Base-by-base conservation (phyloP, 495 filamentous ascomycete species). In the Parmelia sp. region DNA sequence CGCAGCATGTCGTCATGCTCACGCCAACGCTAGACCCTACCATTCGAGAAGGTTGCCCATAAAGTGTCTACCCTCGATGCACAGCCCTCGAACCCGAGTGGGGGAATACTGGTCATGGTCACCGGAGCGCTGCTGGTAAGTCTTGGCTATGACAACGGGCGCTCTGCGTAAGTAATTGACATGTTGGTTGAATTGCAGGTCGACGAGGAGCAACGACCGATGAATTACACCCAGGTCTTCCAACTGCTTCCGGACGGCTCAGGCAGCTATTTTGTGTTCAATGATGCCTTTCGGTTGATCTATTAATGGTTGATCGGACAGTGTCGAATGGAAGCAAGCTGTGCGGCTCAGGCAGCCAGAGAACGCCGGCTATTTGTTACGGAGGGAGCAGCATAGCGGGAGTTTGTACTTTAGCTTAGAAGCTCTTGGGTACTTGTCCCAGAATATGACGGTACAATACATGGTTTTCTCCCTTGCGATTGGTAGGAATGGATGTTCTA, bases 201-300 rank as follows among this genome's bases (percentile, higher is more conserved):
- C 68, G 92, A 96, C 63, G 91, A 90, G 60, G 83, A 90, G 73
- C 77, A 86, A 67, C 80, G 82, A 65, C 89, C 91, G 47, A 90
- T 96, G 83, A 88, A 81, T 80, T 97, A 89, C 77, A 85, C 86
- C 39, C 92, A 97, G 79, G 74, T 78, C 36, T 97, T 96, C 82
- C 88, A 92, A 69, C 84, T 97, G 55, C 73, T 82, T 65, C 87
- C 86, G 42, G 88, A 92, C 35, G 77, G 75, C n/a, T 15, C 68
- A 33, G 88, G 85, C 51, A 84, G 80, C 76, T 96, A 86, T 80
- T 96, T 83, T 73, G 87, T 97, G 71, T 86, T 86, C 78, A 96
- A 96, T 80, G 92, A 97, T 73, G 77, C 96, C 76, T 97, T 96
- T 84, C 86, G 86, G 69, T 81, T 97, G 63, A 81, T 92, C 66